Percentiles rank a stretch among this genome's conserved stretches.
Conservation (phyloP, 2,329 filamentous ascomycete genomes). For the Neoscytalidium dimidiatum region DNA sequence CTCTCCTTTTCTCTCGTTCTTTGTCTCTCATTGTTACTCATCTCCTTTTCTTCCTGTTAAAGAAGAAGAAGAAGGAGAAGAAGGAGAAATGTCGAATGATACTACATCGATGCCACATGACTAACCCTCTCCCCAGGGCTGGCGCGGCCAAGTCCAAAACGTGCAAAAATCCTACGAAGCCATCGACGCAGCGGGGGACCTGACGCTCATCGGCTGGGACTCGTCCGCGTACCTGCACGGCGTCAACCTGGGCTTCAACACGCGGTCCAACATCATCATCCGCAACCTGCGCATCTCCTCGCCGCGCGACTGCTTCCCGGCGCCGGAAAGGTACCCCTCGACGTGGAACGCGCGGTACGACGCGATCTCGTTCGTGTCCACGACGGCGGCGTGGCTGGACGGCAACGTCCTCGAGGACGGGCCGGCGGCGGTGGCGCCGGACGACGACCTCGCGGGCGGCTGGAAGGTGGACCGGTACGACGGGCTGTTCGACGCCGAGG, state of each 20-base stretch:
- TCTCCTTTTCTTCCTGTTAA: too few relatives aligned
- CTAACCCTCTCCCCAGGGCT: not conserved
- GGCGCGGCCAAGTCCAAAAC: constrained; percentile 9
- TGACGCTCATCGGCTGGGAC: constrained; percentile 12
- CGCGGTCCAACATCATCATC: constrained; percentile 12
- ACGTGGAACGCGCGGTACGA: constrained; percentile 13
- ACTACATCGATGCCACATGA: too few relatives aligned
- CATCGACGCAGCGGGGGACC: constrained; percentile 9
- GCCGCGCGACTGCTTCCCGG: constrained; percentile 13
- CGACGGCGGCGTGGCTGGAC: constrained; percentile 10
- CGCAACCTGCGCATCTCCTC: constrained; percentile 15
- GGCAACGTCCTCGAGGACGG: constrained; percentile 17
- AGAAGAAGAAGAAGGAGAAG: not conserved
- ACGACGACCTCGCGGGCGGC: not conserved
- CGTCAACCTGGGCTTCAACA: constrained; percentile 16
- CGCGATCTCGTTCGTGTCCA: constrained; percentile 11
- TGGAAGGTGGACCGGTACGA: constrained; percentile 18
- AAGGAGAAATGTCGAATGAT: not conserved
- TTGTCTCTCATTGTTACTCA: too few relatives aligned
- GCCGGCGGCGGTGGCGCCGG: constrained; percentile 1
- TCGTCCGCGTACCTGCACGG: constrained; percentile 3
- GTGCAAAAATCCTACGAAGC: constrained; percentile 7
- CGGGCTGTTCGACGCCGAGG: constrained; percentile 15
- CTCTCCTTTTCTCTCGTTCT: too few relatives aligned
- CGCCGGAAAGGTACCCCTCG: constrained; percentile 1